Percentiles rank a stretch among this genome's conserved stretches.
Evolutionary conservation across 495 filamentous ascomycete species (phyloP).

Genomic region (Cenococcum geophilum): DNA sequence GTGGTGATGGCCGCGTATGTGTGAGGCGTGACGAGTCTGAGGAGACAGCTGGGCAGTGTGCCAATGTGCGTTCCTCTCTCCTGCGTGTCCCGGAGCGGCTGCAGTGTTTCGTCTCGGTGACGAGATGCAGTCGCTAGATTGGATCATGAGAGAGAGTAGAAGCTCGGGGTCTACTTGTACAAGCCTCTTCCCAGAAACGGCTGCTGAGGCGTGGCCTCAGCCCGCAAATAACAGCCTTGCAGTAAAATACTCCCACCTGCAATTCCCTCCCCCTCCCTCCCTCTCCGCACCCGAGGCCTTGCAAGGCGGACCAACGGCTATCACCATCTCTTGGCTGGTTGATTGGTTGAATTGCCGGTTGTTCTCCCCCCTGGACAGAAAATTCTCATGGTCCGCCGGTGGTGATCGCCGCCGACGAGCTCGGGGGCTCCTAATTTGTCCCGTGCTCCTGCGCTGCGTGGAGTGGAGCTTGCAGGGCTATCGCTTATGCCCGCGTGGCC

Average conservation of each 20-base stretch:
- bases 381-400: not conserved
- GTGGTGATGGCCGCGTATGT: too few relatives aligned
- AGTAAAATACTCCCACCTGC: not conserved
- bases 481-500: not conserved
- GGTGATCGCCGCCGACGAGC: not conserved
- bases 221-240: not conserved
- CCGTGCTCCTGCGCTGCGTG: not conserved
- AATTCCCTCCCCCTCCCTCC: not conserved
- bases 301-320: not conserved
- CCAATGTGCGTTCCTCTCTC: not conserved
- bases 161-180: not conserved
- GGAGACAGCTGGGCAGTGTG: too few relatives aligned
- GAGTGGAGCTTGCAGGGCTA: not conserved
- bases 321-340: not conserved
- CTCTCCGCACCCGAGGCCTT: not conserved
- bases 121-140: not conserved
- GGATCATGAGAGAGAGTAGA: not conserved
- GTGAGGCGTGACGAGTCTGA: too few relatives aligned
- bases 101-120: not conserved
- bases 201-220: not conserved
- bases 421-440: not conserved
- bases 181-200: not conserved
- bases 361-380: not conserved
- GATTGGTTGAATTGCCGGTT: not conserved
- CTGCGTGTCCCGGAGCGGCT: too few relatives aligned